phyloP scores from a whole-genome alignment of 2,329 filamentous ascomycete species.

The Colletotrichum liriopes region DNA sequence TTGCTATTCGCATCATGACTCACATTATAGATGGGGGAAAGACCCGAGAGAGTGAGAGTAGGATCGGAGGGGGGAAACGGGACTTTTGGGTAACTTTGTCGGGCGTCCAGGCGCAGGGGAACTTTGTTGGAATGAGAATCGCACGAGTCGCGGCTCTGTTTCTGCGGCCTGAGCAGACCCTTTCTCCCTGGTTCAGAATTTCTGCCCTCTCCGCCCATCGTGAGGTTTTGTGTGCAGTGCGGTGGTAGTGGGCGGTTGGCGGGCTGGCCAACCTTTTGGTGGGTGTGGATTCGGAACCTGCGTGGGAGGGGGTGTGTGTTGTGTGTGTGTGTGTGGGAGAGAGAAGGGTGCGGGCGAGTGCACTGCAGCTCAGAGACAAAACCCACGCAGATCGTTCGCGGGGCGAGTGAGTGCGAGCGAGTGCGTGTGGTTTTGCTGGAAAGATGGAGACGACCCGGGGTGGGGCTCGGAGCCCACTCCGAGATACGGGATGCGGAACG shows the following conservation, averaged over 20 bases:
- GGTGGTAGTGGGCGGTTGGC: background rate
- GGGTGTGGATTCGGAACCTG: background rate
- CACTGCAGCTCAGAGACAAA: constrained; percentile 4
- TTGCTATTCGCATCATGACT: constrained; percentile 29
- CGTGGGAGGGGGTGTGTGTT: background rate
- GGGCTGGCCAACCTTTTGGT: background rate
- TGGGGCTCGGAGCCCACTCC: constrained; percentile 33
- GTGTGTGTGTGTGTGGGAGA: too few species aligned
- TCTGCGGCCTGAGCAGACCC: background rate
- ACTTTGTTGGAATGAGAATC: constrained; percentile 5
- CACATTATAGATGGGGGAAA: constrained; percentile 20
- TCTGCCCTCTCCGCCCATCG: constrained; percentile 2
- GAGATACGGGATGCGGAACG: constrained; percentile 33
- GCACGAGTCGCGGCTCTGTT: constrained; percentile 8
- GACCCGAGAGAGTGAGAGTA: background rate
- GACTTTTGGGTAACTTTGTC: constrained; percentile 1
- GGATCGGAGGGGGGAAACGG: background rate
- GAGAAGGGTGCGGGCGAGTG: background rate
- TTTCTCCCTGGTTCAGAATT: background rate
- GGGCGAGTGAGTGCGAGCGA: background rate
- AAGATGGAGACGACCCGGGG: background rate
- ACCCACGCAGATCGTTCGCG: constrained; percentile 24
- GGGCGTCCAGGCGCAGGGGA: background rate
- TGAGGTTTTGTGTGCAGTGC: constrained; percentile 27
- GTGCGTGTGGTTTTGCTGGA: background rate